Conservation (phyloP, 495 filamentous ascomycete genomes). For the Xanthoparmelia taractica region DNA sequence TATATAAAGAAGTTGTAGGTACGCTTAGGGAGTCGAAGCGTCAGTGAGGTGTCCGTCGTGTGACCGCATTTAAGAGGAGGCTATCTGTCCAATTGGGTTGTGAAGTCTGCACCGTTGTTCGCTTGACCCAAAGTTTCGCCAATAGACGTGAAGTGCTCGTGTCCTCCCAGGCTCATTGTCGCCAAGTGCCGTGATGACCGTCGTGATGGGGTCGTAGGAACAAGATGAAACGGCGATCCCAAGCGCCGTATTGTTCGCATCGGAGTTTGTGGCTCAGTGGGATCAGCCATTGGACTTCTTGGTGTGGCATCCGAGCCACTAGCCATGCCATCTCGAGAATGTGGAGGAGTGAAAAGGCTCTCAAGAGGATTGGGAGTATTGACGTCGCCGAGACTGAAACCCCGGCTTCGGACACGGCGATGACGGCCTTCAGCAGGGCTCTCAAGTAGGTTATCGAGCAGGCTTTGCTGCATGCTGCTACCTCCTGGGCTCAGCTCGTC, state of each 20-base stretch:
- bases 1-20: constrained; percentile 8
- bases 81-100: background rate
- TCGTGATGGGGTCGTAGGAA: constrained; percentile 21
- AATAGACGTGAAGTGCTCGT: constrained; percentile 24
- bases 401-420: constrained; percentile 44
- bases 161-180: constrained; percentile 23
- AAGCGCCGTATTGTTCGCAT: constrained; percentile 37
- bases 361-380: constrained; percentile 34
- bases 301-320: constrained; percentile 1
- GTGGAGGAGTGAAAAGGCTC: constrained; percentile 44
- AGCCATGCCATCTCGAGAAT: constrained; percentile 7
- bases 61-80: background rate
- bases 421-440: constrained; percentile 42
- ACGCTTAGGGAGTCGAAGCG: background rate
- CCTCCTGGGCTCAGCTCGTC: constrained; percentile 42
- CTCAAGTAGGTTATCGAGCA: constrained; percentile 44
- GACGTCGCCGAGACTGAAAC: constrained; percentile 42
- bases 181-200: constrained; percentile 20
- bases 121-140: constrained; percentile 21
- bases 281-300: background rate
- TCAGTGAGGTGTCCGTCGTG: background rate
- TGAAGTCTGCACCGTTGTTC: constrained; percentile 8
- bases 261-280: constrained; percentile 4
- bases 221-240: constrained; percentile 44
- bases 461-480: constrained; percentile 39